Evolutionary conservation across 306 rosid genomes (phyloP).

Genomic region (Prunus mongolica): DNA sequence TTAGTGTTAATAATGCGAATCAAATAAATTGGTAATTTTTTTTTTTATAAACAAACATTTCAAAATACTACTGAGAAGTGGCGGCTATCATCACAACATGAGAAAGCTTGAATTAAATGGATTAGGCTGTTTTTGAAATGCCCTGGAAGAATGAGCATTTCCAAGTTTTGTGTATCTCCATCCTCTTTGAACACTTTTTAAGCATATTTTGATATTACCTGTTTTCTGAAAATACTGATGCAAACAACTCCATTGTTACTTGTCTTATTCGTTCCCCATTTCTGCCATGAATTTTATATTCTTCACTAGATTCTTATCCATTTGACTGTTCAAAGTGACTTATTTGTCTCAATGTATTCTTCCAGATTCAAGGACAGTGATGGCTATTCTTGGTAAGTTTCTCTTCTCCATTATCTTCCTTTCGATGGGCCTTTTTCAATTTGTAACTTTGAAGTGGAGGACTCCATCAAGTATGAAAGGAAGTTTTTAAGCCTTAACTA

Average conservation of each 20-base stretch:
- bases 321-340: background rate
- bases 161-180: background rate
- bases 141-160: background rate
- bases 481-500: no score
- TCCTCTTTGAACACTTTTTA: background rate
- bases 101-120: background rate
- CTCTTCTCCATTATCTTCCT: slow-evolving; percentile 10
- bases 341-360: background rate
- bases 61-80: background rate
- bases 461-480: no score
- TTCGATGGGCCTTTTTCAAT: background rate
- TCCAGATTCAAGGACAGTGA: slow-evolving; percentile 94
- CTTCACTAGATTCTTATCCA: background rate
- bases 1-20: background rate
- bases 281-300: background rate
- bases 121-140: background rate
- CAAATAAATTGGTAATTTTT: background rate
- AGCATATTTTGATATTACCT: no score
- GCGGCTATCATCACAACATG: background rate
- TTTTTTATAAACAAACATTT: background rate
- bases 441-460: no score
- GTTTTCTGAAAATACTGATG: background rate
- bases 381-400: slow-evolving; percentile 83
- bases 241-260: background rate
- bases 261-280: background rate